Evolutionary conservation across 495 filamentous ascomycete genomes (phyloP), one percentile per base, ranked within the genome.

Genomic region (Coniosporium apollinis): DNA sequence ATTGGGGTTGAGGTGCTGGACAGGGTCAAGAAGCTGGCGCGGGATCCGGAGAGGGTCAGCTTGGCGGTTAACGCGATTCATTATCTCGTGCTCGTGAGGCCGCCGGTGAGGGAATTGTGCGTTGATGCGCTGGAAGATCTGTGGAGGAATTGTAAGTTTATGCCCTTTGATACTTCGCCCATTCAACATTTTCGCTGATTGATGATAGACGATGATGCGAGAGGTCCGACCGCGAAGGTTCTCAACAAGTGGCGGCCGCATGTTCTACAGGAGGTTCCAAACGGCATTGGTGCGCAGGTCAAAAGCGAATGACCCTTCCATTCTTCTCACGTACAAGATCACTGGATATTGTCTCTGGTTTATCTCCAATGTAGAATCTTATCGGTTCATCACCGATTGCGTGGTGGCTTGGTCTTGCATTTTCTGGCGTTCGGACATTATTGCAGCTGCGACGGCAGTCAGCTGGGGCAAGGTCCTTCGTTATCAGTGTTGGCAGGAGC

Each of bases 41-140:
- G 72, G 48, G 86, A 99, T 59, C 89, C 89, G 2, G 85, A 87
- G 50, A 70, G 78, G 35, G 69, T 79, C 19, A 64, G 62, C 36
- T 52, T 82, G 19, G 68, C 69, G 15, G 63, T 47, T 48, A 38
- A 35, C 8, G 28, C 30, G 5, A 40, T 29, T 30, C 75, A 74
- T 46, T 94, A 94, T 50, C 52, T 94, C 45, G 69, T 83, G 19
- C 76, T 94, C 68, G 74, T 87, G 58, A 67, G 81, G 37, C 83
- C 84, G 18, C 89, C 89, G 1, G 81, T 77, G 0, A 70, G 76
- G 45, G 75, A 85, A 31, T 69, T 84, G 38, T 81, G 76, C 37
- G 55, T 97, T 16, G 81, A 94, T 50, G 73, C 74, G 0, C 57
- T 94, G 15, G 79, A 85, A 50, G 80, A 84, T 43, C 72, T 96